phyloP scores from a whole-genome alignment of 148 eudicot genomes.

The Polygonum aviculare region DNA sequence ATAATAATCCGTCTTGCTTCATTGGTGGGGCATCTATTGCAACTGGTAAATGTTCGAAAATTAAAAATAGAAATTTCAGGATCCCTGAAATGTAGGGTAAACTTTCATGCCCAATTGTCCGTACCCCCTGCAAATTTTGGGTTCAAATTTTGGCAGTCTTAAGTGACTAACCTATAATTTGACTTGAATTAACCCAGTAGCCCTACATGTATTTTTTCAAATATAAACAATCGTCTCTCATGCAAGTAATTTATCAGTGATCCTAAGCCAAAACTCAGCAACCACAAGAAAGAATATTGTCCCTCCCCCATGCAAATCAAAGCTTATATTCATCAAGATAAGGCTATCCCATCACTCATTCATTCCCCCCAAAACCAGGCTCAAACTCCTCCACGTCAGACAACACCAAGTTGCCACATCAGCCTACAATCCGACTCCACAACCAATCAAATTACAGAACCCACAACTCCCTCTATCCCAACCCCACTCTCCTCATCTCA shows the following conservation, averaged over 20 bases:
- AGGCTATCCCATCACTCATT: background rate
- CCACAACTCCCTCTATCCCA: constrained; percentile 8
- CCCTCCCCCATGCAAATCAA: background rate
- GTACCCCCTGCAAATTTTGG: no score
- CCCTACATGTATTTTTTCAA: no score
- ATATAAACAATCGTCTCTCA: background rate
- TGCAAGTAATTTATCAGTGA: background rate
- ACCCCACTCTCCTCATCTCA: background rate
- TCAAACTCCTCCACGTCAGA: background rate
- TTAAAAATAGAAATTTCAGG: no score
- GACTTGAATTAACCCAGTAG: no score
- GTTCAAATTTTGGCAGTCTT: no score
- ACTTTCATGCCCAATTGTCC: no score
- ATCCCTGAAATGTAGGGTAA: no score
- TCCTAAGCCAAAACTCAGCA: background rate
- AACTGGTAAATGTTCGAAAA: no score
- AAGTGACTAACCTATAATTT: no score
- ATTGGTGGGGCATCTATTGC: no score
- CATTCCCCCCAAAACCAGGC: background rate
- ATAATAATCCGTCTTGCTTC: no score
- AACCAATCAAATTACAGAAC: constrained; percentile 2
- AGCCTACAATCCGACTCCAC: background rate
- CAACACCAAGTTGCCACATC: background rate
- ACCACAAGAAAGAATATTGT: background rate
- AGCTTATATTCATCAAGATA: background rate